phyloP scores from a whole-genome alignment of 164 flowering plant genomes.

The Berberis vulgaris region DNA sequence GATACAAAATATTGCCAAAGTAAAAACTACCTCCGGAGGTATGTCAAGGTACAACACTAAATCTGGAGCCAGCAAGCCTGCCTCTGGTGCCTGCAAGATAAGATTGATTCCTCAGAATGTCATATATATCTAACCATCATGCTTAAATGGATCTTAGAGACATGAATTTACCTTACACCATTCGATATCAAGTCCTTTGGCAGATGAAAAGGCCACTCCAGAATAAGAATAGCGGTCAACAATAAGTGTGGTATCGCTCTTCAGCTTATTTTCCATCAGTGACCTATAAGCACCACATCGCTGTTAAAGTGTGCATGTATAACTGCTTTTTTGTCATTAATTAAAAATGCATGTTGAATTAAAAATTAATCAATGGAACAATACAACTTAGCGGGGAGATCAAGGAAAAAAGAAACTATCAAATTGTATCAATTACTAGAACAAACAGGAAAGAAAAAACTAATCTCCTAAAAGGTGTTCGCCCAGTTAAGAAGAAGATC shows the following conservation, averaged over 20 bases:
- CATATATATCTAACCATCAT: too few relatives aligned
- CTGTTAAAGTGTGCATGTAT: too few relatives aligned
- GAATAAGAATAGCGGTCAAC: conserved; percentile 91
- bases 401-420: too few relatives aligned
- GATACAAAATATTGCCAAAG: not conserved
- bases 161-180: conserved; percentile 75
- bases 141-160: too few relatives aligned
- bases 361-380: too few relatives aligned
- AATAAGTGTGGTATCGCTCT: conserved; percentile 61
- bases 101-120: not conserved
- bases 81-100: conserved; percentile 52
- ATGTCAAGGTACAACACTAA: conserved; percentile 60
- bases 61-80: conserved; percentile 71
- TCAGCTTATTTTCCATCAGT: conserved; percentile 71
- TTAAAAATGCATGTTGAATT: too few relatives aligned
- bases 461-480: too few relatives aligned
- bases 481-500: too few relatives aligned
- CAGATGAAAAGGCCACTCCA: conserved; percentile 90
- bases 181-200: conserved; percentile 80
- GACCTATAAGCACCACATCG: conserved; percentile 27
- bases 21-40: conserved; percentile 47
- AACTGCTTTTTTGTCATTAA: too few relatives aligned
- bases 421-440: too few relatives aligned
- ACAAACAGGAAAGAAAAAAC: too few relatives aligned
- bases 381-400: too few relatives aligned